Conservation (phyloP, 2,329 filamentous ascomycete genomes). For the Ceratocystis smalleyi region DNA sequence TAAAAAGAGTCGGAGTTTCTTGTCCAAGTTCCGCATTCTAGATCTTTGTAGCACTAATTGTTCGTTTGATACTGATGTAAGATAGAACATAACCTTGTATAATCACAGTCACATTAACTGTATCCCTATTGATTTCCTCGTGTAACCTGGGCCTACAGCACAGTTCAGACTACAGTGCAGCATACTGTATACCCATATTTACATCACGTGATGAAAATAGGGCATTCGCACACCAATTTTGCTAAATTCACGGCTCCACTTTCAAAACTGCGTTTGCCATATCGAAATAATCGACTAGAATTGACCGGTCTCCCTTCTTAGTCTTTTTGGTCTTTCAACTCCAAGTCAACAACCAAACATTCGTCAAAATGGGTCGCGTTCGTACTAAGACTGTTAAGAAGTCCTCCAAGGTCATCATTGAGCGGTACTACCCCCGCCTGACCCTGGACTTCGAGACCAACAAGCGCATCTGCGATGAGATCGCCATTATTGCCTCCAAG, state of each 20-base stretch:
- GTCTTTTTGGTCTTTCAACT: slow-evolving; percentile 18
- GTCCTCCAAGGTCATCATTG: slow-evolving; percentile 98
- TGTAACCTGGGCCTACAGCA: background rate
- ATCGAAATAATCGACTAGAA: slow-evolving; percentile 6
- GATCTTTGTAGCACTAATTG: background rate
- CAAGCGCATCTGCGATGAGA: slow-evolving; percentile 99
- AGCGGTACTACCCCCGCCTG: slow-evolving; percentile 93
- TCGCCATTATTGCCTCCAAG: slow-evolving; percentile 98
- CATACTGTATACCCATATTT: background rate
- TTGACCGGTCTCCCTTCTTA: background rate
- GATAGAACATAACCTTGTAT: slow-evolving; percentile 16
- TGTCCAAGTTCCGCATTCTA: background rate
- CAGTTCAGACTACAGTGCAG: background rate
- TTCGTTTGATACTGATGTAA: slow-evolving; percentile 10
- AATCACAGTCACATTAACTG: slow-evolving; percentile 8
- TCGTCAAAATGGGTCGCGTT: slow-evolving; percentile 53
- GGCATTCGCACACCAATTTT: slow-evolving; percentile 12
- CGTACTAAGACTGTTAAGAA: slow-evolving; percentile 57
- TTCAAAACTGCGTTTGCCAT: slow-evolving; percentile 5
- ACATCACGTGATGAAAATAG: slow-evolving; percentile 7
- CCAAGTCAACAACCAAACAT: slow-evolving; percentile 29
- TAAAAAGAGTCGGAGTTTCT: background rate
- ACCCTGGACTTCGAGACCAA: slow-evolving; percentile 99
- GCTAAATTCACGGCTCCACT: background rate
- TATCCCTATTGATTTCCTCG: background rate